A percentile compares a stretch with the other conserved stretches of the same genome.
These are phyloP conservation scores for Limnomonas spitsbergensis DNA, from an alignment of 139 green algal genomes.

Conservation along the genomic window DNA sequence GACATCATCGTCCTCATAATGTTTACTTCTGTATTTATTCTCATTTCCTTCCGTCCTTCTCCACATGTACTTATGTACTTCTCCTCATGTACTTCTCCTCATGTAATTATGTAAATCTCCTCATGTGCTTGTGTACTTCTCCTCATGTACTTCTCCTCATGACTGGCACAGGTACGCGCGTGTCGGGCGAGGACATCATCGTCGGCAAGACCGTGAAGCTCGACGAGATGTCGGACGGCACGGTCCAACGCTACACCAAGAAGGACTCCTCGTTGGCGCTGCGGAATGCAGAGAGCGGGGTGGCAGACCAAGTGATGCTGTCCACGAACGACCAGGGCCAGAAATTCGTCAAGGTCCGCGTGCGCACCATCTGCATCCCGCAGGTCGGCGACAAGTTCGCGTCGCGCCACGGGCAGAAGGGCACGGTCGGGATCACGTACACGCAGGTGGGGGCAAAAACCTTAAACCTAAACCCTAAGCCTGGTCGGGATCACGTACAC, in stretches of 20 bases:
- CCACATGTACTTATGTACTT: no score
- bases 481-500: no score
- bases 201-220: conserved; percentile 66
- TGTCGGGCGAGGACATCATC: conserved; percentile 73
- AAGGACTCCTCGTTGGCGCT: conserved; percentile 66
- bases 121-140: no score
- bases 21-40: no score
- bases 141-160: no score
- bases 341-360: conserved; percentile 93
- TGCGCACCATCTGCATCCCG: conserved; percentile 91
- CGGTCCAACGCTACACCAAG: conserved; percentile 70
- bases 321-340: conserved; percentile 86
- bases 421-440: conserved; percentile 97
- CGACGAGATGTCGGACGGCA: conserved; percentile 52
- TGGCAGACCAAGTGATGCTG: conserved; percentile 75
- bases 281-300: conserved; percentile 67
- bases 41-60: no score
- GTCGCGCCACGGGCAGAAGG: conserved; percentile 95
- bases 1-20: no score
- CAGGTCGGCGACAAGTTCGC: conserved; percentile 99
- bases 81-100: no score
- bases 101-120: no score
- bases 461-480: no score
- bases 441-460: conserved; percentile 55
- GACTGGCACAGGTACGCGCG: conserved; percentile 72